phyloP scores from a whole-genome alignment of 148 eudicot species.

The Diospyros kaki region DNA sequence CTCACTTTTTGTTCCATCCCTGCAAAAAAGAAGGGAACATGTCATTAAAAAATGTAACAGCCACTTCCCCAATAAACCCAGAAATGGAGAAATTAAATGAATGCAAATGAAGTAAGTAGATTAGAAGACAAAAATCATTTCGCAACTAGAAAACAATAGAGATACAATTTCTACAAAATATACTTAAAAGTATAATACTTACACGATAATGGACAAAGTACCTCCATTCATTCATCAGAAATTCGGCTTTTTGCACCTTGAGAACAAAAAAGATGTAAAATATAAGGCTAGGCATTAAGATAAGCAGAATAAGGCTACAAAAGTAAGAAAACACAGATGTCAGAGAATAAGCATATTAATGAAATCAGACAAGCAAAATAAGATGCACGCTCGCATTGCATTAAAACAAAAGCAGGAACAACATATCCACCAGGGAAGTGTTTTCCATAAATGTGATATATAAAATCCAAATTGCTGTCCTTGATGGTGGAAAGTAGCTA shows the following conservation, averaged over 20 bases:
- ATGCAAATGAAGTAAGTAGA: background rate
- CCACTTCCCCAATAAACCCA: background rate
- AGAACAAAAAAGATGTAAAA: background rate
- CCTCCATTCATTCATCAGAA: slow-evolving; percentile 17
- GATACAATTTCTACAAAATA: background rate
- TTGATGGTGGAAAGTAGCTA: background rate
- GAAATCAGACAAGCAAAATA: background rate
- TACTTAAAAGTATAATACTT: slow-evolving; percentile 10
- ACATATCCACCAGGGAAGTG: background rate
- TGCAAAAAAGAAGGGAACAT: slow-evolving; percentile 16
- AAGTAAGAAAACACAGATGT: background rate
- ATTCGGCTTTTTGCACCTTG: slow-evolving; percentile 33
- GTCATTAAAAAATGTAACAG: background rate
- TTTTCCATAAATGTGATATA: background rate
- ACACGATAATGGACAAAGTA: slow-evolving; percentile 38
- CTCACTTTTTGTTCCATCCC: slow-evolving; percentile 50
- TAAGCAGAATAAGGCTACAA: background rate
- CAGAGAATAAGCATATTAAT: background rate
- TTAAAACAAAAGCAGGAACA: background rate
- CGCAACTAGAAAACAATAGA: background rate
- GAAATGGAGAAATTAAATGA: background rate
- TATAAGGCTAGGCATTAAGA: background rate
- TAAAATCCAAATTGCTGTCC: background rate
- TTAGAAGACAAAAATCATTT: background rate
- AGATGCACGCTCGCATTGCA: background rate